These are phyloP conservation scores for Botrytis porri DNA, from an alignment of 2,329 filamentous ascomycete species.

Conservation along the genomic window DNA sequence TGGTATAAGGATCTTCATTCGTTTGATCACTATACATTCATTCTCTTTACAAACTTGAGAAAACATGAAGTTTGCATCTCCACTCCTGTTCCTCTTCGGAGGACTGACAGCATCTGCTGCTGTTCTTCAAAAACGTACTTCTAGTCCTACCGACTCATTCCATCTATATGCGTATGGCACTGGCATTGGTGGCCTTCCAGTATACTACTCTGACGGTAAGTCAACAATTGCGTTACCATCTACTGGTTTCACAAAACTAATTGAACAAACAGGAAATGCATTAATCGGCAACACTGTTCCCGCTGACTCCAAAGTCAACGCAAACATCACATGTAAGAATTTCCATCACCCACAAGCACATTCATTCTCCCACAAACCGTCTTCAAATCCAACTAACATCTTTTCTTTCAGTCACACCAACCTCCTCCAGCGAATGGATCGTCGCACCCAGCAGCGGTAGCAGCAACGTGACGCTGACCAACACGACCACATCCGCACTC, in stretches of 20 bases:
- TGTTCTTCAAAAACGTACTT: not conserved
- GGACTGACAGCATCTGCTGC: constrained; percentile 12
- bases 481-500: not conserved
- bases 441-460: not conserved
- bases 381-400: not conserved
- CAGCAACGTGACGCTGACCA: not conserved
- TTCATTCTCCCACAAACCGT: not conserved
- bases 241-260: not conserved
- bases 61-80: constrained; percentile 13
- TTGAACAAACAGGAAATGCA: not conserved
- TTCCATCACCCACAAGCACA: not conserved
- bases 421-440: constrained; percentile 2
- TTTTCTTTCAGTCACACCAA: not conserved
- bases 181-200: constrained; percentile 11
- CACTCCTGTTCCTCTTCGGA: constrained; percentile 6
- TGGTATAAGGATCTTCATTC: not conserved
- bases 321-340: constrained; percentile 12
- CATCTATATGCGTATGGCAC: constrained; percentile 16
- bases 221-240: not conserved
- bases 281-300: constrained; percentile 2
- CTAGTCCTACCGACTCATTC: not conserved
- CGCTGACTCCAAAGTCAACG: not conserved
- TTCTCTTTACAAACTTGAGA: not conserved
- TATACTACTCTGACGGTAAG: constrained; percentile 17
- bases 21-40: not conserved